A percentile compares a stretch with the other conserved stretches of the same genome.
These are phyloP conservation scores for Syzygium aqueum DNA, from an alignment of 345 rosid species.

Conservation along the genomic window DNA sequence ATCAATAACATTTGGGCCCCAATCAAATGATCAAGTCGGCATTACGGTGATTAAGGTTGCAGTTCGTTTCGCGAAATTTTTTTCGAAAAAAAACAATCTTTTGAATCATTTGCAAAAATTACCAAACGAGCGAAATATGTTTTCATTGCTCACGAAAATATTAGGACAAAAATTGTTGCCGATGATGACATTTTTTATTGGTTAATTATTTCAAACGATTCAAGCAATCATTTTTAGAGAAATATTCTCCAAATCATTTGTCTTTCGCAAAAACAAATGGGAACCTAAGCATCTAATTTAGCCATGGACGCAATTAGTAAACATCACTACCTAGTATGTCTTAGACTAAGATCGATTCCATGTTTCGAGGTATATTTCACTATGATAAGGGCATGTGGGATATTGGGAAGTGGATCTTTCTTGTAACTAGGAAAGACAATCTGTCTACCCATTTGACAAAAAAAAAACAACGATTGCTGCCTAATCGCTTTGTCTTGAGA, in stretches of 20 bases:
- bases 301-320: background rate
- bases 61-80: too few relatives aligned
- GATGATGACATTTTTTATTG: rapidly evolving
- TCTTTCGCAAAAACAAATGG: background rate
- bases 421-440: background rate
- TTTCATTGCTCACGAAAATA: rapidly evolving
- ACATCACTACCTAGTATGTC: background rate
- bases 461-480: background rate
- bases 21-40: background rate
- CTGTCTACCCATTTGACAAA: background rate
- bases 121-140: background rate
- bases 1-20: rapidly evolving
- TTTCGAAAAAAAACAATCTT: rapidly evolving
- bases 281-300: background rate
- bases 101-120: background rate
- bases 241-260: too few relatives aligned
- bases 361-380: background rate
- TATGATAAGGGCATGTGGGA: background rate
- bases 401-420: background rate
- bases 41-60: background rate
- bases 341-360: background rate
- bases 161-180: rapidly evolving
- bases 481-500: background rate
- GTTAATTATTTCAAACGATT: background rate
- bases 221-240: background rate